Evolutionary conservation across 1,284 basidiomycete genomes (phyloP).

Genomic region (Ustilago loliicola): DNA sequence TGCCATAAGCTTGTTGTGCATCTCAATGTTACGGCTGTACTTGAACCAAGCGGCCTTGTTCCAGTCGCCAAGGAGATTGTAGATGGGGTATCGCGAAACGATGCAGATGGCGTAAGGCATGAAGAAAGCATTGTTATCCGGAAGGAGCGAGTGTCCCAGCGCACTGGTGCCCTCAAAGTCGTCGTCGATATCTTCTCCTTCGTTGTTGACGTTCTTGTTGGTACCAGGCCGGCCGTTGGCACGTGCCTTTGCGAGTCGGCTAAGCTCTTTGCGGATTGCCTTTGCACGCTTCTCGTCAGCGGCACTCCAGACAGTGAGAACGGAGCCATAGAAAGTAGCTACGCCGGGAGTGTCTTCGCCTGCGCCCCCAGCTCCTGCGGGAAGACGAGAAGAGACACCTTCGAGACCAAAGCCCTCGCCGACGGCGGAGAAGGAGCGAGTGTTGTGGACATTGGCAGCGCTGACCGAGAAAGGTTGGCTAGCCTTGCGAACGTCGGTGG

Average conservation of each 20-base stretch:
- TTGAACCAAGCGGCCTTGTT: conserved; percentile 70
- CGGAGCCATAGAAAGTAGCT: conserved; percentile 64
- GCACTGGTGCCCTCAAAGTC: conserved; percentile 45
- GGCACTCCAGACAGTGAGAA: conserved; percentile 58
- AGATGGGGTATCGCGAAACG: conserved; percentile 67
- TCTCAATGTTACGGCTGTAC: conserved; percentile 69
- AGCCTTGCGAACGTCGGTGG: conserved; percentile 46
- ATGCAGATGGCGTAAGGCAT: conserved; percentile 69
- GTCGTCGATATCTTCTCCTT: conserved; percentile 39
- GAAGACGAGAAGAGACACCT: conserved; percentile 81
- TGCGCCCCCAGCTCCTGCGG: conserved; percentile 70
- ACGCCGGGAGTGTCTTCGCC: conserved; percentile 55
- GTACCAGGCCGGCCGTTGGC: conserved; percentile 23
- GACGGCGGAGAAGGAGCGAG: conserved; percentile 69
- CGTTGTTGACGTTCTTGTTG: conserved; percentile 32
- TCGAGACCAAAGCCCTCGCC: conserved; percentile 73
- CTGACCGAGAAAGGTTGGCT: conserved; percentile 48
- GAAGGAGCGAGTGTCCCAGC: conserved; percentile 46
- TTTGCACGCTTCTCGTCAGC: conserved; percentile 61
- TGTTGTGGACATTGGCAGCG: conserved; percentile 54
- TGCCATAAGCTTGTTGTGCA: conserved; percentile 70
- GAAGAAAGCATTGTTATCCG: conserved; percentile 63
- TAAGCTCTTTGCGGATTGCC: conserved; percentile 62
- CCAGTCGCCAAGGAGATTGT: conserved; percentile 69
- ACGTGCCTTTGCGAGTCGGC: conserved; percentile 46